Conservation (phyloP, 2,329 filamentous ascomycete species). For the Colletotrichum sp. region DNA sequence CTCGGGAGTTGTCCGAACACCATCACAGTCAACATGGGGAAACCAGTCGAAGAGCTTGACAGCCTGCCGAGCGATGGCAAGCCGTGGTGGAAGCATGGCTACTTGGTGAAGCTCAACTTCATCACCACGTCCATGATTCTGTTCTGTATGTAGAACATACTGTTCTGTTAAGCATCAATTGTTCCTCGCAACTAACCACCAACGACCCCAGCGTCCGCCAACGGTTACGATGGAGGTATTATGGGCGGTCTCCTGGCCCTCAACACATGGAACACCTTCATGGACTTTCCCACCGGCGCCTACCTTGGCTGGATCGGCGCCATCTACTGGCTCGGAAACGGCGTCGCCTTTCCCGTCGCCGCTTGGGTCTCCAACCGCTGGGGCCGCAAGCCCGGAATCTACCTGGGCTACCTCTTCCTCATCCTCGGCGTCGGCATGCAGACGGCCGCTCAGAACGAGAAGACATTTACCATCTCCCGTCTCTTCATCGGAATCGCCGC, state of each 20-base stretch:
- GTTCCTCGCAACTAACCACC: not conserved
- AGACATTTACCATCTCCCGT: conserved; percentile 36
- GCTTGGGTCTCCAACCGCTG: conserved; percentile 35
- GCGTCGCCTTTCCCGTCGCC: conserved; percentile 32
- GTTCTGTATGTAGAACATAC: conserved; percentile 14
- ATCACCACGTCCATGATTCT: conserved; percentile 37
- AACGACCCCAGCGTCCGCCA: conserved; percentile 32
- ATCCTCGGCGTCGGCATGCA: conserved; percentile 28
- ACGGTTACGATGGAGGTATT: conserved; percentile 42
- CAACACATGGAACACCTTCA: conserved; percentile 44
- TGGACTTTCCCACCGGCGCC: conserved; percentile 39
- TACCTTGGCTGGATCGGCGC: conserved; percentile 42
- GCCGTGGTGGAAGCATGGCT: conserved; percentile 45
- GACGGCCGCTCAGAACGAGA: conserved; percentile 23
- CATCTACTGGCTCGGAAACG: conserved; percentile 43
- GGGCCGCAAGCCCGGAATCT: conserved; percentile 17
- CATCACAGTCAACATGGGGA: not conserved
- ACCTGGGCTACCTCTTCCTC: conserved; percentile 3
- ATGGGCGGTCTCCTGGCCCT: conserved; percentile 52
- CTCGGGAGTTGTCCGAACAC: not conserved
- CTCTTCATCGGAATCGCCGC: conserved; percentile 37
- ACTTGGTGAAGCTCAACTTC: conserved; percentile 48
- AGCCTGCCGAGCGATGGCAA: conserved; percentile 43
- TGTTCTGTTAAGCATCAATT: rapidly evolving
- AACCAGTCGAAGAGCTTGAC: conserved; percentile 2